phyloP scores from a whole-genome alignment of 75 land plant species.

The Pinus albicaulis region DNA sequence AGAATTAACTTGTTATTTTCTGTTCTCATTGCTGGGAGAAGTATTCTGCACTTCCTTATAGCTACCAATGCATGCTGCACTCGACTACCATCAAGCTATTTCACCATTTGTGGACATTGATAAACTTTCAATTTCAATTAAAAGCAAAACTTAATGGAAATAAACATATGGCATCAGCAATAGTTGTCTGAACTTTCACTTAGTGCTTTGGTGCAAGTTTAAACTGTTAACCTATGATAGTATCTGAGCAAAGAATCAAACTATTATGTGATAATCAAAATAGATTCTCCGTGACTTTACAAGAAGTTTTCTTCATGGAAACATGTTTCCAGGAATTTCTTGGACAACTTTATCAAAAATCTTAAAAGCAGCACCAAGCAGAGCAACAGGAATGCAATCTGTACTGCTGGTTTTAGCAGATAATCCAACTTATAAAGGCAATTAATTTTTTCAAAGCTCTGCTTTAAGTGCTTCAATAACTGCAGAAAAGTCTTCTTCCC shows the following conservation, averaged over 20 bases:
- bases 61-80: too few species aligned
- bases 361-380: neutral
- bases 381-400: neutral
- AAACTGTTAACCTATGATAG: too few species aligned
- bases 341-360: neutral
- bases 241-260: neutral
- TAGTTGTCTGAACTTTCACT: neutral
- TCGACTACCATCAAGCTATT: too few species aligned
- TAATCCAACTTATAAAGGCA: neutral
- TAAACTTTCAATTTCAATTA: too few species aligned
- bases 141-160: too few species aligned
- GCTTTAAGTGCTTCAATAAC: slow-evolving; percentile 64
- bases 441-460: slow-evolving; percentile 10
- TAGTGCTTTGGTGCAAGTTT: neutral
- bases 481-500: slow-evolving; percentile 89
- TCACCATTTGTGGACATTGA: too few species aligned
- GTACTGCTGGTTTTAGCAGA: neutral
- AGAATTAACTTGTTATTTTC: too few species aligned
- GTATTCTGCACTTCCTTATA: too few species aligned
- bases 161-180: neutral
- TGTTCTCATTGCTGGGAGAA: too few species aligned
- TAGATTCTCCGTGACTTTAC: neutral
- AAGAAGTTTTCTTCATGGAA: neutral
- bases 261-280: neutral
- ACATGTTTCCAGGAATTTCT: neutral